Evolutionary conservation across 2,329 filamentous ascomycete genomes (phyloP).

Genomic region (Nigrospora sphaerica): DNA sequence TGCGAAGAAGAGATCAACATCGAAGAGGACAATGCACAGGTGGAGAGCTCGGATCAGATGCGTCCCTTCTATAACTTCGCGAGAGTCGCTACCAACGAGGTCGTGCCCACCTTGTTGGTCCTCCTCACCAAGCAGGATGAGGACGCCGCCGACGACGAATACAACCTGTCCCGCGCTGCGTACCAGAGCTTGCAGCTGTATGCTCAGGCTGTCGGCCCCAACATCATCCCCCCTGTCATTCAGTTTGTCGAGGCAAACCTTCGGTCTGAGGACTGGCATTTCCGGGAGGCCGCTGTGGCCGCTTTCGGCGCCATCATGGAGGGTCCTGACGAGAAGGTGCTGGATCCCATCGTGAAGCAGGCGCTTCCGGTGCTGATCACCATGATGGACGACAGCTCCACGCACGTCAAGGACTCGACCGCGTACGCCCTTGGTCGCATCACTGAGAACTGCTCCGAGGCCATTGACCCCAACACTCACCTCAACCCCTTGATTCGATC

Average conservation of each 20-base stretch:
- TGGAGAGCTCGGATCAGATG: conserved; percentile 74
- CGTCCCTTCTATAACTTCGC: conserved; percentile 95
- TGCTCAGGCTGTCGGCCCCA: conserved; percentile 79
- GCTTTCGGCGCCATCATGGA: conserved; percentile 99
- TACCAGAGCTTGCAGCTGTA: conserved; percentile 97
- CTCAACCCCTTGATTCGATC: conserved; percentile 80
- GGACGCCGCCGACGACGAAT: conserved; percentile 93
- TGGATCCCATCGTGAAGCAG: conserved; percentile 93
- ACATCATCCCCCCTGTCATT: conserved; percentile 80
- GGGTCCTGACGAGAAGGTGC: conserved; percentile 83
- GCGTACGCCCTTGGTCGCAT: conserved; percentile 95
- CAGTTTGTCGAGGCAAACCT: conserved; percentile 89
- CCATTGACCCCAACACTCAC: conserved; percentile 79
- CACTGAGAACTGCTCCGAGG: conserved; percentile 85
- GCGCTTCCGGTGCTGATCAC: conserved; percentile 84
- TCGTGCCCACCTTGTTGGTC: conserved; percentile 82
- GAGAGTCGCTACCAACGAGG: conserved; percentile 84
- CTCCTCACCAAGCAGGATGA: conserved; percentile 96
- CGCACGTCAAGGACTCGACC: conserved; percentile 92
- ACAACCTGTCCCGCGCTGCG: conserved; percentile 89
- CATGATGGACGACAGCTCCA: conserved; percentile 82
- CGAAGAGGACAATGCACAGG: conserved; percentile 89
- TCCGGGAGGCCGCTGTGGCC: conserved; percentile 89
- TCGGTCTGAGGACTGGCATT: conserved; percentile 87
- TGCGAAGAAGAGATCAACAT: conserved; percentile 98